A percentile compares a stretch with the other conserved stretches of the same genome.
These are phyloP conservation scores for Trichophyton simii DNA, from an alignment of 2,329 filamentous ascomycete species.

Conservation along the genomic window DNA sequence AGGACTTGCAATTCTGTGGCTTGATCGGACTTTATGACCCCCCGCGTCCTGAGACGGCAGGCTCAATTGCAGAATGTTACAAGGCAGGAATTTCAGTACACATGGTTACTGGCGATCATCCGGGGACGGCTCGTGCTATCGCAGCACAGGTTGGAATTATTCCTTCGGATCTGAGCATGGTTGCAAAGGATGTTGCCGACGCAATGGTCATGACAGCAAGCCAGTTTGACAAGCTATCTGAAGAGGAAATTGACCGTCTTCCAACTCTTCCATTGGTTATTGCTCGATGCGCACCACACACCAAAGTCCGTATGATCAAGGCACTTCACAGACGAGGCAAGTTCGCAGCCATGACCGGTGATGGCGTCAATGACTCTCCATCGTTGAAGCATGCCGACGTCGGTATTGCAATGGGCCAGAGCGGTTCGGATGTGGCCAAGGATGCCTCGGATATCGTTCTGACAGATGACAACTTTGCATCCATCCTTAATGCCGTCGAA, in stretches of 20 bases:
- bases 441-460: slow-evolving; percentile 44
- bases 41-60: slow-evolving; percentile 66
- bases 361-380: slow-evolving; percentile 78
- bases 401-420: slow-evolving; percentile 73
- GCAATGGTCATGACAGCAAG: slow-evolving; percentile 62
- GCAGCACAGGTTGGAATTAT: slow-evolving; percentile 69
- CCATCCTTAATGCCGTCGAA: slow-evolving; percentile 69
- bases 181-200: slow-evolving; percentile 51
- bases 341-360: slow-evolving; percentile 80
- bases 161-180: slow-evolving; percentile 46
- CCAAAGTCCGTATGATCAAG: slow-evolving; percentile 80
- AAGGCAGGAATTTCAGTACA: slow-evolving; percentile 65
- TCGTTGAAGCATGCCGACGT: slow-evolving; percentile 72
- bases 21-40: slow-evolving; percentile 79
- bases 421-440: slow-evolving; percentile 75
- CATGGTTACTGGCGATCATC: slow-evolving; percentile 77
- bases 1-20: slow-evolving; percentile 60
- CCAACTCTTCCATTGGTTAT: slow-evolving; percentile 46
- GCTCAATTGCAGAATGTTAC: slow-evolving; percentile 57
- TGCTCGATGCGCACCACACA: slow-evolving; percentile 46
- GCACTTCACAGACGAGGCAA: slow-evolving; percentile 43
- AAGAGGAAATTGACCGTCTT: slow-evolving; percentile 55
- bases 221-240: slow-evolving; percentile 65
- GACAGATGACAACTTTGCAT: slow-evolving; percentile 48
- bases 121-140: slow-evolving; percentile 65